Percentiles rank a stretch among this genome's conserved stretches.
These are phyloP conservation scores for Alternaria rosae DNA, from an alignment of 2,329 filamentous ascomycete genomes.

Conservation along the genomic window DNA sequence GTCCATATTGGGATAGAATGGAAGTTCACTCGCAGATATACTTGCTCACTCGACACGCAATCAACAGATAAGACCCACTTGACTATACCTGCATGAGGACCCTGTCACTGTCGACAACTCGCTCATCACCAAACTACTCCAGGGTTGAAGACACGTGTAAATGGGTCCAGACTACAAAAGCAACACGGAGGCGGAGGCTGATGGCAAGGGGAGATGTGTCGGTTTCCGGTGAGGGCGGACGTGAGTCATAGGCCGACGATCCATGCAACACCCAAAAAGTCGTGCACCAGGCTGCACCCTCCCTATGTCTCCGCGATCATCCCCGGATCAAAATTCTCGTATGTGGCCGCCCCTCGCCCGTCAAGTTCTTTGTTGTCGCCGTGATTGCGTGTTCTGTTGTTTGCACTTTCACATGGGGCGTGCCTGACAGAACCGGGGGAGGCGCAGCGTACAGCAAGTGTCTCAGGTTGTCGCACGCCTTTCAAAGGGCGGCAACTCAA, in stretches of 20 bases:
- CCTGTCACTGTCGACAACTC: background rate
- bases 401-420: slow-evolving; percentile 6
- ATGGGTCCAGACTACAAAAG: slow-evolving; percentile 1
- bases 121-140: background rate
- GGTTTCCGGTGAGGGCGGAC: slow-evolving; percentile 26
- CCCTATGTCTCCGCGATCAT: slow-evolving; percentile 1
- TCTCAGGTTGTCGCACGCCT: slow-evolving; percentile 28
- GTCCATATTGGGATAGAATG: background rate
- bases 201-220: slow-evolving; percentile 24
- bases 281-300: slow-evolving; percentile 18
- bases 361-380: slow-evolving; percentile 8
- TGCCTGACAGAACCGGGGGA: slow-evolving; percentile 10
- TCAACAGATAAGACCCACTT: background rate
- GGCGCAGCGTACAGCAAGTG: slow-evolving; percentile 27
- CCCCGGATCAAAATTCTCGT: slow-evolving; percentile 6
- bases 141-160: background rate
- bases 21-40: background rate
- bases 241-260: slow-evolving; percentile 34
- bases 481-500: slow-evolving; percentile 23
- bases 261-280: slow-evolving; percentile 15
- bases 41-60: background rate
- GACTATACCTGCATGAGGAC: background rate
- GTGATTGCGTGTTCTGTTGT: slow-evolving; percentile 12
- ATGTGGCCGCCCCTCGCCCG: slow-evolving; percentile 7
- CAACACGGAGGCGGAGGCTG: slow-evolving; percentile 4